These are phyloP conservation scores for Capronia americana DNA, from an alignment of 2,329 filamentous ascomycete genomes.

Conservation along the genomic window DNA sequence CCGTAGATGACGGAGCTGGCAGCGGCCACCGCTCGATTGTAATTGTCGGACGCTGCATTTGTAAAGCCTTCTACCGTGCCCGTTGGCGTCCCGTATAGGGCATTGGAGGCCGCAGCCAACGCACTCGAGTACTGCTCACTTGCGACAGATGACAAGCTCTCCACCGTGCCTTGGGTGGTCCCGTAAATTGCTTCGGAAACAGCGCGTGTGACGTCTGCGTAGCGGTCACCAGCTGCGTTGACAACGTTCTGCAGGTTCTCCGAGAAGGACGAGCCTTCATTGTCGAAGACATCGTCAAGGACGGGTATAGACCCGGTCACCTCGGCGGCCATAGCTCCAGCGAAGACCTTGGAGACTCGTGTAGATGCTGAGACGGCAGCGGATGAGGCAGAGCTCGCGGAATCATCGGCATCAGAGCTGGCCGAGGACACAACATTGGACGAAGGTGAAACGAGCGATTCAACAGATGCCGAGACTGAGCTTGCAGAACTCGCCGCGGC, in stretches of 20 bases:
- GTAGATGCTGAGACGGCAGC: conserved; percentile 25
- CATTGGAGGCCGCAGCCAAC: conserved; percentile 62
- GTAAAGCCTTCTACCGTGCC: conserved; percentile 54
- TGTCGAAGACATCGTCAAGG: conserved; percentile 58
- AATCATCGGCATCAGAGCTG: conserved; percentile 23
- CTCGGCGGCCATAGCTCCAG: conserved; percentile 56
- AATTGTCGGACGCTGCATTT: conserved; percentile 61
- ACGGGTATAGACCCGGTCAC: conserved; percentile 55
- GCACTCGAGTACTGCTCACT: conserved; percentile 64
- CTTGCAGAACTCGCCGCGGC: conserved; percentile 10
- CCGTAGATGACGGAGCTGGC: conserved; percentile 65
- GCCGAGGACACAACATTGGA: conserved; percentile 14
- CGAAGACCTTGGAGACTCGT: conserved; percentile 30
- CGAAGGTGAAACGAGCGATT: conserved; percentile 22
- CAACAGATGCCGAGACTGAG: conserved; percentile 24
- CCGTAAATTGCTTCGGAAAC: conserved; percentile 62
- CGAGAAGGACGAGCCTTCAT: conserved; percentile 56
- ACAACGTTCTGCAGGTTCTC: conserved; percentile 60
- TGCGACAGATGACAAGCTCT: conserved; percentile 60
- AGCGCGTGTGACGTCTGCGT: conserved; percentile 60
- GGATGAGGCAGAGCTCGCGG: conserved; percentile 30
- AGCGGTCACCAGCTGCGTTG: conserved; percentile 59
- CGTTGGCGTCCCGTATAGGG: conserved; percentile 58
- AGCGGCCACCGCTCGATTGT: conserved; percentile 63
- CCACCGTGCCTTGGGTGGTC: conserved; percentile 55